Base-by-base conservation (phyloP, 2,329 filamentous ascomycete species). In the Domatiomyces globalis region DNA sequence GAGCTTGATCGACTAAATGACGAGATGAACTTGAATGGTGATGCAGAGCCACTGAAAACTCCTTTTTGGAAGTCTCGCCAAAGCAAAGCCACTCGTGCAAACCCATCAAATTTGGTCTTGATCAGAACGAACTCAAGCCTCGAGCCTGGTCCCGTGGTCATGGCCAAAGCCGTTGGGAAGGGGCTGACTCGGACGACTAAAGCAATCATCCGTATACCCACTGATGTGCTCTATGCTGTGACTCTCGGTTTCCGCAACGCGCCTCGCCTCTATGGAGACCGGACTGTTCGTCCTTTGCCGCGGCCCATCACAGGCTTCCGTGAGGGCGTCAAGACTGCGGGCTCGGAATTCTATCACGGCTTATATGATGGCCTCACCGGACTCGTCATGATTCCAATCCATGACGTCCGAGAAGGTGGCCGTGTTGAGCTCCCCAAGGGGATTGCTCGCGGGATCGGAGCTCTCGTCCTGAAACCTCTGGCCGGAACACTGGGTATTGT, bases 181-280 rank as follows among this genome's bases (percentile, higher is more conserved):
- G 60, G 60, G 1, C 49, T 61, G 20, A 57, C 58, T 4, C 54
- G 56, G 42, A 60, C 58, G 5, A 49, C 49, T 12, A 56, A 54
- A 46, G 54, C 55, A 8, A 56, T 61, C 29, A 49, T 54, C 7
- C 9, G 39, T 56, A 63, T 71, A 8, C 70, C 73, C 0, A 67
- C 77, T 61, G 69, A 74, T 49, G 57, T 78, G 42, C 70, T 70
- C 2, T 63, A 76, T 36, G 74, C 73, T 0, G 56, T 75, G 1
- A 69, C 74, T 0, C 73, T 77, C 54, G 76, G 76, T 4, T 72
- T 77, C 51, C 74, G 76, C 53, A 74, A 73, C 22, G 71, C 73
- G 12, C 76, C 76, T 3, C 71, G 70, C 22, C 64, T 78, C 1
- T 78, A 77, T 55, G 73, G 73, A 20, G 73, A 73, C 56, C 66